Percentiles rank a stretch among this genome's conserved stretches.
These are phyloP conservation scores for Pythium coloratum DNA, from an alignment of 352 stramenopile species.

Conservation along the genomic window DNA sequence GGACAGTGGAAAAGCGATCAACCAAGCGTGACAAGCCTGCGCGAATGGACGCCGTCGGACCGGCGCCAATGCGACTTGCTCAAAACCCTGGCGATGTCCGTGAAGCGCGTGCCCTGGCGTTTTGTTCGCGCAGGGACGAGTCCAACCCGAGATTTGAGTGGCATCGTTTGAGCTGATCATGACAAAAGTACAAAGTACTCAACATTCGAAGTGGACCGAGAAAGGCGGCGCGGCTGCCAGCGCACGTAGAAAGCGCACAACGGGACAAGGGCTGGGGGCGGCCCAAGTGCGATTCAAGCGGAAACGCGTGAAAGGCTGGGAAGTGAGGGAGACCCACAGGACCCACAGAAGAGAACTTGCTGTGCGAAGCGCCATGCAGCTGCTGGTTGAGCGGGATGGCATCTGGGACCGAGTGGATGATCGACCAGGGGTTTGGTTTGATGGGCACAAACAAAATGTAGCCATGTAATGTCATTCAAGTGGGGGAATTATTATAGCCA, in stretches of 20 bases:
- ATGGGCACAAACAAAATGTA: background rate
- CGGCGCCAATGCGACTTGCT: too few species aligned
- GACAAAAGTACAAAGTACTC: background rate
- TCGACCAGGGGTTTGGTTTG: background rate
- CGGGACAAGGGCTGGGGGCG: background rate
- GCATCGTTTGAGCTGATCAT: background rate
- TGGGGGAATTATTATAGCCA: too few species aligned
- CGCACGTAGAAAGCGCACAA: background rate
- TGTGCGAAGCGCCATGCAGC: background rate
- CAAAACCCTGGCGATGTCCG: too few species aligned
- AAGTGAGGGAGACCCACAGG: background rate
- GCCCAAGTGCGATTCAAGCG: background rate
- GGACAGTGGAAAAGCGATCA: too few species aligned
- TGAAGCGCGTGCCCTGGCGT: background rate
- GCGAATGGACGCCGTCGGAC: too few species aligned
- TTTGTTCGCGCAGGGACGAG: background rate
- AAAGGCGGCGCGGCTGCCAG: background rate
- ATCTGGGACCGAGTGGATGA: too few species aligned
- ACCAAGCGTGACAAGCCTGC: too few species aligned
- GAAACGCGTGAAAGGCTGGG: background rate
- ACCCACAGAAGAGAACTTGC: too few species aligned
- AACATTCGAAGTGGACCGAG: background rate
- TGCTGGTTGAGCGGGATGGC: background rate
- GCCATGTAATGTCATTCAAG: background rate
- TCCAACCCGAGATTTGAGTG: background rate